These are phyloP conservation scores for Lagenidium sp. DNA, from an alignment of 352 stramenopile species.

Conservation along the genomic window DNA sequence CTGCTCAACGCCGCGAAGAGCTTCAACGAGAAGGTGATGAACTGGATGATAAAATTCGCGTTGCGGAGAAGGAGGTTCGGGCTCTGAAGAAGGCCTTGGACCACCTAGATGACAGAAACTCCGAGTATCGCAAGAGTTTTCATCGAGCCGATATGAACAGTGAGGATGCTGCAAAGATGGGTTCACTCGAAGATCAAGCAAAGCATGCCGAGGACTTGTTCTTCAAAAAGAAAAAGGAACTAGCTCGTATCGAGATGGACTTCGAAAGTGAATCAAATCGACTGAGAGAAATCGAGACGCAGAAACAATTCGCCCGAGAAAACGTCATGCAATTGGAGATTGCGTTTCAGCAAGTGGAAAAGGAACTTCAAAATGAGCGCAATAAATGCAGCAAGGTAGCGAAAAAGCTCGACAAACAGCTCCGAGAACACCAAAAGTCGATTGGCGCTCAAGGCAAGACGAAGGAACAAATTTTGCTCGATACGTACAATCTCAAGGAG, in stretches of 20 bases:
- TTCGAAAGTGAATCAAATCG: conserved; percentile 55
- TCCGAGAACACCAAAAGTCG: conserved; percentile 48
- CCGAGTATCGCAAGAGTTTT: conserved; percentile 92
- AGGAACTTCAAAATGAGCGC: conserved; percentile 56
- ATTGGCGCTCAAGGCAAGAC: conserved; percentile 20
- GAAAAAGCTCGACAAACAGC: conserved; percentile 61
- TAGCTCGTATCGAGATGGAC: conserved; percentile 86
- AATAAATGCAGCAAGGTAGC: conserved; percentile 59
- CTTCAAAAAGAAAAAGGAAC: conserved; percentile 93
- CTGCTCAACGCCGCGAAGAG: conserved; percentile 93
- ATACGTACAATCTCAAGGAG: conserved; percentile 67
- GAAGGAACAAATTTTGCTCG: conserved; percentile 81
- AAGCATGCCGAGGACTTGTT: conserved; percentile 84
- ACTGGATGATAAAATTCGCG: conserved; percentile 91
- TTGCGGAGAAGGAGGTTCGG: conserved; percentile 89
- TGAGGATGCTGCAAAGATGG: conserved; percentile 81
- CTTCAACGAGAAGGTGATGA: conserved; percentile 93
- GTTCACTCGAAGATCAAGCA: conserved; percentile 79
- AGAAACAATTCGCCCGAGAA: conserved; percentile 51
- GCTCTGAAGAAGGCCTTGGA: conserved; percentile 90
- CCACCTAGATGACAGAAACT: conserved; percentile 91
- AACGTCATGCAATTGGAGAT: conserved; percentile 54
- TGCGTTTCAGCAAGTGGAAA: conserved; percentile 53
- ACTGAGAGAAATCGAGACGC: conserved; percentile 58
- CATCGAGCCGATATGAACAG: conserved; percentile 83